A percentile compares a stretch with the other conserved stretches of the same genome.
These are phyloP conservation scores for Coprinopsis sp. DNA, from an alignment of 768 basidiomycete genomes.

Conservation along the genomic window DNA sequence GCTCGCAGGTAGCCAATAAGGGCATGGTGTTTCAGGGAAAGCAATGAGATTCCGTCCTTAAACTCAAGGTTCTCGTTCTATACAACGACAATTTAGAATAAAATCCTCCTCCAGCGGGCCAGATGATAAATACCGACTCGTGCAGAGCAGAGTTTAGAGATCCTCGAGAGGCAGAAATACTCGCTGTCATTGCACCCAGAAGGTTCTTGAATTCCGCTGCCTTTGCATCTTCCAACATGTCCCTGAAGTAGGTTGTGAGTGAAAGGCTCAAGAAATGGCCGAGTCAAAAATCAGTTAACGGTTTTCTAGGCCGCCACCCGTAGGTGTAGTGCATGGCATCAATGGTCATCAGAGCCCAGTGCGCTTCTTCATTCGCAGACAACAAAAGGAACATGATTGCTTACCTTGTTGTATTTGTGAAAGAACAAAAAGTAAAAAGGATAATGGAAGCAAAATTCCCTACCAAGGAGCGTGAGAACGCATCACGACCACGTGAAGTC, in stretches of 20 bases:
- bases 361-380: constrained; percentile 51
- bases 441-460: not conserved
- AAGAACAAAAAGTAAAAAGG: not conserved
- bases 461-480: no score
- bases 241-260: constrained; percentile 11
- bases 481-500: no score
- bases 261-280: constrained; percentile 2
- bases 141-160: constrained; percentile 49
- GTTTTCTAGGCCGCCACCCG: constrained; percentile 52
- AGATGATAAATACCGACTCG: constrained; percentile 38
- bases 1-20: constrained; percentile 85
- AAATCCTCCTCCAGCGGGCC: constrained; percentile 4
- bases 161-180: constrained; percentile 58
- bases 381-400: constrained; percentile 8
- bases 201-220: constrained; percentile 23
- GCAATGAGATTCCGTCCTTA: constrained; percentile 82
- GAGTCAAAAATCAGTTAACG: constrained; percentile 39
- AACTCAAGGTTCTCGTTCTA: constrained; percentile 37
- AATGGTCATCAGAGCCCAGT: constrained; percentile 53
- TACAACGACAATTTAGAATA: constrained; percentile 11
- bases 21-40: constrained; percentile 82
- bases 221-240: constrained; percentile 19
- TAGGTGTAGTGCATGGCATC: constrained; percentile 46
- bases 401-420: constrained; percentile 6
- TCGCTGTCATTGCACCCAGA: constrained; percentile 55